phyloP scores from a whole-genome alignment of 2,329 filamentous ascomycete genomes.

The Fusarium tanahbumbuense region DNA sequence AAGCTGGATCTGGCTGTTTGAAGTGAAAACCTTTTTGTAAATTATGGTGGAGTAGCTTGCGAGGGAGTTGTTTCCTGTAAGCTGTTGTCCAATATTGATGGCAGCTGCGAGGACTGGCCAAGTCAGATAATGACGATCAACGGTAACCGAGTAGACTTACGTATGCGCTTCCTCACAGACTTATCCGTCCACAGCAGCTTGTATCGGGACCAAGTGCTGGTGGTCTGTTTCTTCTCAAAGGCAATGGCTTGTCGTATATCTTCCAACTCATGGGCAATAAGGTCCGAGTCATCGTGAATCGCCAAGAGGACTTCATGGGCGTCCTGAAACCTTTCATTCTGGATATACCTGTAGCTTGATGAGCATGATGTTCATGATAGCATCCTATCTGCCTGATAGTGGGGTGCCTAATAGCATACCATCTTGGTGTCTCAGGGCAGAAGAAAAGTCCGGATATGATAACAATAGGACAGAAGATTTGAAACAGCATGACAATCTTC shows the following conservation, averaged over 20 bases:
- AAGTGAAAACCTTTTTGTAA: slow-evolving; percentile 75
- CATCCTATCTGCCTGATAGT: slow-evolving; percentile 66
- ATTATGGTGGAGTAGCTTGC: slow-evolving; percentile 78
- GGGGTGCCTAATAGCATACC: slow-evolving; percentile 69
- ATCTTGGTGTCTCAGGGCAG: slow-evolving; percentile 75
- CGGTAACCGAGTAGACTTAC: background rate
- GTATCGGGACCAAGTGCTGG: slow-evolving; percentile 2
- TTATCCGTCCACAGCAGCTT: slow-evolving; percentile 8
- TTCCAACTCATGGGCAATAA: background rate
- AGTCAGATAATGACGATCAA: slow-evolving; percentile 55
- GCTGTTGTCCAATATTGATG: slow-evolving; percentile 76
- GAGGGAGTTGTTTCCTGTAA: slow-evolving; percentile 76
- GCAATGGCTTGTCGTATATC: slow-evolving; percentile 4
- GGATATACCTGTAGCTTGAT: slow-evolving; percentile 9
- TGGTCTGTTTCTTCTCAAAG: slow-evolving; percentile 5
- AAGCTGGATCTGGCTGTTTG: slow-evolving; percentile 68
- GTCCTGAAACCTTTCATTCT: slow-evolving; percentile 55
- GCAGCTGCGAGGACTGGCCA: slow-evolving; percentile 71
- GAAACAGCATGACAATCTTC: slow-evolving; percentile 78
- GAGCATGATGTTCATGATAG: slow-evolving; percentile 55
- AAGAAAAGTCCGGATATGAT: slow-evolving; percentile 72
- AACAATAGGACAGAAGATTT: slow-evolving; percentile 71
- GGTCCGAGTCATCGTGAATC: background rate
- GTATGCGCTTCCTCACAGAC: slow-evolving; percentile 8
- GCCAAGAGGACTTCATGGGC: background rate